Conservation (phyloP, 306 rosid genomes). For the Cotoneaster glaucophyllus region DNA sequence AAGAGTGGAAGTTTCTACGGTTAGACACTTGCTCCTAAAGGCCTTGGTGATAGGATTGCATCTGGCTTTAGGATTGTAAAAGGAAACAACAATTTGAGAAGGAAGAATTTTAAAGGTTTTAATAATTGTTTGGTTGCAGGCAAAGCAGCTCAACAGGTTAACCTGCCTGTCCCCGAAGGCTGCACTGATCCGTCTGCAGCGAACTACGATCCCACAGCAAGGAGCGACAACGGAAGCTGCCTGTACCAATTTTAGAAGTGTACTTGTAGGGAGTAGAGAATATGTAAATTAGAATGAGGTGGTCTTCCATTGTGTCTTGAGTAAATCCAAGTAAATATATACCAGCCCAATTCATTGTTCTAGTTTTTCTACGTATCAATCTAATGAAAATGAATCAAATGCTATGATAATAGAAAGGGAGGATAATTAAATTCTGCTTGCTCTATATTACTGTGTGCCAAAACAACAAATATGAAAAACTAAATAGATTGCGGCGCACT, state of each 20-base stretch:
- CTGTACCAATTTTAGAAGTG: conserved; percentile 29
- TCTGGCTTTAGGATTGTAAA: conserved; percentile 19
- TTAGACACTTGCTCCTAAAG: conserved; percentile 32
- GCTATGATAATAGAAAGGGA: neutral
- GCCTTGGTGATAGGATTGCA: conserved; percentile 12
- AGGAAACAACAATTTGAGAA: conserved; percentile 1
- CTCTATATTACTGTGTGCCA: neutral
- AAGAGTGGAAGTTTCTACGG: conserved; percentile 49
- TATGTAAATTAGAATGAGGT: conserved; percentile 4
- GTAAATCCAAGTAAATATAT: neutral
- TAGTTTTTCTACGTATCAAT: neutral
- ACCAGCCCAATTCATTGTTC: neutral
- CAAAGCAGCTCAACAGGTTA: conserved; percentile 50
- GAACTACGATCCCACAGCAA: conserved; percentile 51
- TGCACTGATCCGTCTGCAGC: conserved; percentile 47
- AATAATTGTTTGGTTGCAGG: conserved; percentile 45
- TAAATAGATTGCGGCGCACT: no score
- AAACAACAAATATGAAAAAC: neutral
- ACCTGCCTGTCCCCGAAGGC: conserved; percentile 53
- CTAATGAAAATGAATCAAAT: neutral
- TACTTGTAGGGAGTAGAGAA: conserved; percentile 4
- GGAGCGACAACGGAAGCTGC: conserved; percentile 49
- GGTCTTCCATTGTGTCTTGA: neutral
- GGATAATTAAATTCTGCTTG: neutral
- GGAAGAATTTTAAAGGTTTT: conserved; percentile 13